Percentiles rank a stretch among this genome's conserved stretches.
These are phyloP conservation scores for Neurospora pannonica DNA, from an alignment of 495 filamentous ascomycete genomes.

Conservation along the genomic window DNA sequence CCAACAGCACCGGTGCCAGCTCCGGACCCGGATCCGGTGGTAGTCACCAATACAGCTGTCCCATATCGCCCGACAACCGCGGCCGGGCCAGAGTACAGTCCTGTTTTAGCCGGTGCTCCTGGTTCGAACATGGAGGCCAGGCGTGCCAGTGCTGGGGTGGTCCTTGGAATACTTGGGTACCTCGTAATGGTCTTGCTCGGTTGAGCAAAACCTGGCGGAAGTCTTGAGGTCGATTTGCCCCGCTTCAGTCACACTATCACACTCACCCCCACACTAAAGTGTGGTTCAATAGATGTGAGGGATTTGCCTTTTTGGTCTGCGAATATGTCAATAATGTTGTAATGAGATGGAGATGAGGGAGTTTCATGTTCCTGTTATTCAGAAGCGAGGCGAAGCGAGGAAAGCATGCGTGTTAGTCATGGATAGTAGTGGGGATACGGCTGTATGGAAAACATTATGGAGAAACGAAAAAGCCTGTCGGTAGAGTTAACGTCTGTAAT, in stretches of 20 bases:
- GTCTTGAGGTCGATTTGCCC: background rate
- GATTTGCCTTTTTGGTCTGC: background rate
- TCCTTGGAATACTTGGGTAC: background rate
- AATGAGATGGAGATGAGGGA: background rate
- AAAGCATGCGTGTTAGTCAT: background rate
- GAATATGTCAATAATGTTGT: background rate
- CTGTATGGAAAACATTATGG: background rate
- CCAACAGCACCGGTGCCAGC: background rate
- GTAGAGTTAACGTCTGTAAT: background rate
- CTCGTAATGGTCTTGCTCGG: background rate
- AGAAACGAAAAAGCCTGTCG: background rate
- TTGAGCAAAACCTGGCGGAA: background rate
- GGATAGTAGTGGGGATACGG: background rate
- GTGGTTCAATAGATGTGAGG: background rate
- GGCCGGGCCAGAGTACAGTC: background rate
- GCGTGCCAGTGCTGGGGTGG: background rate
- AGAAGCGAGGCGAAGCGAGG: background rate
- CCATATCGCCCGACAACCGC: background rate
- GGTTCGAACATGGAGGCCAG: background rate
- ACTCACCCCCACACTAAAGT: background rate
- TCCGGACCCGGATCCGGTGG: background rate
- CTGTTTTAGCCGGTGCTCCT: background rate
- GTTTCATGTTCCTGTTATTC: background rate
- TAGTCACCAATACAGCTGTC: background rate
- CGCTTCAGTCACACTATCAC: background rate